Base-by-base conservation (phyloP, 2,329 filamentous ascomycete genomes). In the Colletotrichum lupini region DNA sequence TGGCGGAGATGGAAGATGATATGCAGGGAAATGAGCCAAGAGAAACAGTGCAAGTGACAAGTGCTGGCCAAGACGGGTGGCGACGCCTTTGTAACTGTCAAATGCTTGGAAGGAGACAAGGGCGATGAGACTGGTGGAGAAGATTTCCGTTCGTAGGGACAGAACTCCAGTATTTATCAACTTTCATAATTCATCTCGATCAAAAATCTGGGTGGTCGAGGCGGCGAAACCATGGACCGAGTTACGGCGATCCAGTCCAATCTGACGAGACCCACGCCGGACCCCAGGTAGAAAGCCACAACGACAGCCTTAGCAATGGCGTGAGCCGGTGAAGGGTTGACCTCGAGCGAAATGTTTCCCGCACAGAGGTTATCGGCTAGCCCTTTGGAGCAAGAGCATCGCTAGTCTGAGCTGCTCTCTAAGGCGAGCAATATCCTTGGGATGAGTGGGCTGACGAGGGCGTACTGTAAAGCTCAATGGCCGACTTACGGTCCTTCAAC, bases 21-120 rank as follows among this genome's bases (percentile, higher is more conserved):
- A n/a, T 26, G 19, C 59, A 64, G 35, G 58, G 62, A 28, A n/a
- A 19, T 22, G n/a, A 30, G 72, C 68, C 60, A 62, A 67, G 63
- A 67, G 19, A 16, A 49, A 32, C 26, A 64, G 49, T 56, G 37
- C 19, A 49, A 49, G 58, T 64, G 58, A 64, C 65, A 53, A 24
- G 53, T 64, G 42, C 19, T 58, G 58, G 69, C 65, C 65, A 72
- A 72, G 69, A 59, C 69, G 69, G 65, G 64, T 68, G 65, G 65
- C 65, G 53, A 63, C 64, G 64, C 58, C 65, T 72, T 53, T 62
- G 49, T 22, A 32, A 59, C 26, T 68, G 64, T 30, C 24, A 28
- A 63, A 14, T n/a, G 42, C 42, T 37, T 42, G 37, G 28, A 46
- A 70, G 16, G 37, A 52, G 52, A 37, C 28, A 65, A 7, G 35